Percentiles rank a stretch among this genome's conserved stretches.
These are phyloP conservation scores for Ophiostoma populinum DNA, from an alignment of 2,329 filamentous ascomycete species.

Conservation along the genomic window DNA sequence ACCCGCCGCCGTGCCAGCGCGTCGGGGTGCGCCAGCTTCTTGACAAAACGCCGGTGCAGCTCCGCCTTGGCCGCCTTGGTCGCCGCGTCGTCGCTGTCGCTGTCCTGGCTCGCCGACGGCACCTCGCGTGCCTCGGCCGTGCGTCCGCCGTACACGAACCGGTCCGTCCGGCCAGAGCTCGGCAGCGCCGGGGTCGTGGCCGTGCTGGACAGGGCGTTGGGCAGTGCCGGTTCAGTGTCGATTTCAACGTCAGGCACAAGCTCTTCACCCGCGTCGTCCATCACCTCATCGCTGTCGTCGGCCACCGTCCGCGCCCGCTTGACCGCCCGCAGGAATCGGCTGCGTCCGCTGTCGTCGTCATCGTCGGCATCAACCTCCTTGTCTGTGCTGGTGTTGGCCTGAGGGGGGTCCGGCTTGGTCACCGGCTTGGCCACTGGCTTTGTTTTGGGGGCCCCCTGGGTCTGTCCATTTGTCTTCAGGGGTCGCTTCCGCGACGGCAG, in stretches of 20 bases:
- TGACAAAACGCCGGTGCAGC: conserved; percentile 71
- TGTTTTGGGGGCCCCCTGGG: conserved; percentile 25
- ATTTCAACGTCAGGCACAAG: neutral
- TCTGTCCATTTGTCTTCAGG: conserved; percentile 32
- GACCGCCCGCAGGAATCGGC: conserved; percentile 17
- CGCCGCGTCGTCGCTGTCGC: conserved; percentile 15
- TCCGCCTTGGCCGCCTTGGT: conserved; percentile 36
- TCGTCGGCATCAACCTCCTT: neutral
- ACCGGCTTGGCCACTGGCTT: conserved; percentile 7
- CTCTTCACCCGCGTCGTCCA: neutral
- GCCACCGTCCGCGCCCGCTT: conserved; percentile 23
- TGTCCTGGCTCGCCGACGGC: neutral
- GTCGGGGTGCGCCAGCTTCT: conserved; percentile 75
- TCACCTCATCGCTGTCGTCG: neutral
- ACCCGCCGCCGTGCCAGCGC: conserved; percentile 53
- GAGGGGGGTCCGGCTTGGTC: neutral
- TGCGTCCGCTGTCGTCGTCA: conserved; percentile 1
- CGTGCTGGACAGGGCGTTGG: neutral
- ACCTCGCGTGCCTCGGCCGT: neutral
- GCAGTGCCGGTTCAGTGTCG: neutral
- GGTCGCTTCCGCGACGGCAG: conserved; percentile 27
- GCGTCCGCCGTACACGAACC: conserved; percentile 3
- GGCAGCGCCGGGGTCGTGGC: neutral
- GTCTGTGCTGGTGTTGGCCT: neutral
- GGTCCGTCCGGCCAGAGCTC: conserved; percentile 6